A percentile compares a stretch with the other conserved stretches of the same genome.
Conservation (phyloP, 805 yeast species). For the Metahyphopichia silvanorum region DNA sequence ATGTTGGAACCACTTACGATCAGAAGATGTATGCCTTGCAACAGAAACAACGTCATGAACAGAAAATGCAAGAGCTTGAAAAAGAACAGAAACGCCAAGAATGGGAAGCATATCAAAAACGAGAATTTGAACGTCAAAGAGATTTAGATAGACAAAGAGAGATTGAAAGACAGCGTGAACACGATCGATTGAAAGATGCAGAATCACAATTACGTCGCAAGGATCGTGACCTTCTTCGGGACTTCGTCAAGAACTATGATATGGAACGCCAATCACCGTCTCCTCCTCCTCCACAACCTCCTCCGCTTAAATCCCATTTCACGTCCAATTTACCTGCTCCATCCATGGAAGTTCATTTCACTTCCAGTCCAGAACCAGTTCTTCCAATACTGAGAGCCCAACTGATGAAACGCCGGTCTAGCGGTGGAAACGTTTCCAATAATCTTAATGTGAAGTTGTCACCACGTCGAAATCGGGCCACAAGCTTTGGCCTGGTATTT, state of each 20-base stretch:
- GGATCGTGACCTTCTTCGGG: too few species aligned
- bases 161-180: too few species aligned
- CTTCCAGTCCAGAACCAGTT: background rate
- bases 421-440: background rate
- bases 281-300: background rate
- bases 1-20: too few species aligned
- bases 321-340: constrained; percentile 1
- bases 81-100: too few species aligned
- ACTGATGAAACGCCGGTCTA: background rate
- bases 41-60: background rate
- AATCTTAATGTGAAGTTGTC: background rate
- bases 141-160: background rate
- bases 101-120: too few species aligned
- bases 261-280: background rate
- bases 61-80: background rate
- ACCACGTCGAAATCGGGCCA: constrained; percentile 1
- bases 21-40: too few species aligned
- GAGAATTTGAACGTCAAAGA: background rate
- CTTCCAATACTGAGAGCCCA: background rate
- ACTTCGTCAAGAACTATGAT: too few species aligned
- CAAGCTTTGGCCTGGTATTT: too few species aligned
- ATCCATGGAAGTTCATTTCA: background rate
- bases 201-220: too few species aligned
- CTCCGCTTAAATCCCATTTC: background rate
- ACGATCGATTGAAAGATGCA: too few species aligned